These are phyloP conservation scores for Aspergillus asperescens DNA, from an alignment of 495 filamentous ascomycete species.

Conservation along the genomic window DNA sequence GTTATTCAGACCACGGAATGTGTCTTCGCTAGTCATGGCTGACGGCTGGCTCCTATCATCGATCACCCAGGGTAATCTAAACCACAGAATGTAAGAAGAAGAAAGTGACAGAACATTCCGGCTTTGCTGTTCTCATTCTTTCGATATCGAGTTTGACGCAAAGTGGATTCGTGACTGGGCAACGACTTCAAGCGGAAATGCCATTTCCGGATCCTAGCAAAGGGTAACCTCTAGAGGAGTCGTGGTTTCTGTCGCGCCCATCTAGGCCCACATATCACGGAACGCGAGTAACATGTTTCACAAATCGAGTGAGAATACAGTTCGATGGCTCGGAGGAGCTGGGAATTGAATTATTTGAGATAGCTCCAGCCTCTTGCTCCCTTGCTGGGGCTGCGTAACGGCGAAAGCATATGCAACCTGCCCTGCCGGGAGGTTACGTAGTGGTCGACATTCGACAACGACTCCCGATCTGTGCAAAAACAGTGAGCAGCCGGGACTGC, in stretches of 20 bases:
- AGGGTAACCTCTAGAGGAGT: background rate
- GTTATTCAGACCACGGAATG: background rate
- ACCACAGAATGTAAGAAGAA: background rate
- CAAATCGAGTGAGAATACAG: background rate
- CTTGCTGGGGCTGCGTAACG: background rate
- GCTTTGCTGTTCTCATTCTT: background rate
- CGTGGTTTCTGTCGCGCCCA: background rate
- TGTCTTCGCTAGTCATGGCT: background rate
- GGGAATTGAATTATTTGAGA: background rate
- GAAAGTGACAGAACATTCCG: slow-evolving; percentile 5
- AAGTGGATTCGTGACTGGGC: background rate
- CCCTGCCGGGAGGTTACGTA: too few species aligned
- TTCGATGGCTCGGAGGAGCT: background rate
- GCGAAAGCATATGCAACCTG: background rate
- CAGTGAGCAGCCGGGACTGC: too few species aligned
- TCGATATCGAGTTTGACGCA: background rate
- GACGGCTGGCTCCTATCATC: background rate
- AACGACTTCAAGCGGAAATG: background rate
- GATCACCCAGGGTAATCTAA: slow-evolving; percentile 1
- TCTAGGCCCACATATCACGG: slow-evolving; percentile 2
- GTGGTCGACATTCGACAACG: too few species aligned
- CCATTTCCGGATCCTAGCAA: background rate
- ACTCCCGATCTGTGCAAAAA: too few species aligned
- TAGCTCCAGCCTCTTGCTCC: background rate
- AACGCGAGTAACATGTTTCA: background rate